Evolutionary conservation across 495 filamentous ascomycete species (phyloP).

Genomic region (Lepraria neglecta): DNA sequence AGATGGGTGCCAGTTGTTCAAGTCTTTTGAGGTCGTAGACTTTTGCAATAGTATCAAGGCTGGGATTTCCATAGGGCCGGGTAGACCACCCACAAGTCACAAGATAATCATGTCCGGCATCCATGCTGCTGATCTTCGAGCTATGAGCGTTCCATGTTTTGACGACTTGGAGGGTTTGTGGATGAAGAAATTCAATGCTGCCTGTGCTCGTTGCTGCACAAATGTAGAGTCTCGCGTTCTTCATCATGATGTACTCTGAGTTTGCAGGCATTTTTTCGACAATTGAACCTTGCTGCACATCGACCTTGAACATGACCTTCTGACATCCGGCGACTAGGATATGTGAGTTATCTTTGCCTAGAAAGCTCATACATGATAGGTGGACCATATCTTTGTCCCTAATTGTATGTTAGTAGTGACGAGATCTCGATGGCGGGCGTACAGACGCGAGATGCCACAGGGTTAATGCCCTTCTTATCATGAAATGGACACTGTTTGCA

Average conservation of each 20-base stretch:
- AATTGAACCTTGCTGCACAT: constrained; percentile 78
- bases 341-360: constrained; percentile 70
- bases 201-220: constrained; percentile 86
- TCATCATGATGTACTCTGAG: constrained; percentile 82
- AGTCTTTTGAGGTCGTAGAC: constrained; percentile 90
- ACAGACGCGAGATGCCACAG: constrained; percentile 75
- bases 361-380: constrained; percentile 88
- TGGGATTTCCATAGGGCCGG: constrained; percentile 57
- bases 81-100: constrained; percentile 92
- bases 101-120: constrained; percentile 82
- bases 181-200: constrained; percentile 76
- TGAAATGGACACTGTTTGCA: constrained; percentile 75
- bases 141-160: constrained; percentile 85
- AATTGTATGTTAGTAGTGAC: constrained; percentile 4
- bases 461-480: constrained; percentile 67
- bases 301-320: constrained; percentile 79
- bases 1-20: constrained; percentile 74
- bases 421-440: background rate
- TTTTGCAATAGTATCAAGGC: constrained; percentile 80
- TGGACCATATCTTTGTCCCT: constrained; percentile 72
- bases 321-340: constrained; percentile 84
- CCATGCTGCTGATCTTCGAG: constrained; percentile 86
- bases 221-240: constrained; percentile 69
- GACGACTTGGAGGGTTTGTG: constrained; percentile 64
- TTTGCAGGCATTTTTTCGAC: constrained; percentile 67